Base-by-base conservation (phyloP, 805 yeast genomes). In the Cyberlindnera galapagoensis region DNA sequence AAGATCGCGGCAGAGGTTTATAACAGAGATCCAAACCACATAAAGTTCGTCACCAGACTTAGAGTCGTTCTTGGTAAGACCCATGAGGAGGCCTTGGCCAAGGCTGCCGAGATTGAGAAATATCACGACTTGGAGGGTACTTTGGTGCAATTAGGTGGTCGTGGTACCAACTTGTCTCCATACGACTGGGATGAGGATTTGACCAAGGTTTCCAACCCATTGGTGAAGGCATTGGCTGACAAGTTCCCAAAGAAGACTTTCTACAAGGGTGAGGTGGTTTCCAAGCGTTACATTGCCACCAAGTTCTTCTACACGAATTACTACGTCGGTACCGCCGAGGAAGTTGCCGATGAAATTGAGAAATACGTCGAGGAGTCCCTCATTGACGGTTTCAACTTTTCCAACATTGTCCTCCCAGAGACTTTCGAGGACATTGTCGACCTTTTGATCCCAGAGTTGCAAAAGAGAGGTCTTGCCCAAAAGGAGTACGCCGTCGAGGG, bases 131-230 rank as follows among this genome's bases (percentile, higher is more conserved):
- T 51, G 9, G 69, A 63, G 27, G 71, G 69, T 18, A 60, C 65
- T 7, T 60, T 60, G 30, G 67, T 65, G 2, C 67, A 65, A 38
- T 49, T 67, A 9, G 72, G 72, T 12, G 65, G 69, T 61, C 59
- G 65, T 7, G 71, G 70, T 6, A 48, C 59, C 21, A 70, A 51
- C 60, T 22, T 66, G 51, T 42, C 55, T 57, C 24, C 64, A 61
- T 24, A 59, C 61, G 72, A 71, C 69, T 14, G 64, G 69, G 68
- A 63, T 8, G 56, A 63, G 32, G 70, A 66, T 36, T 49, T 66
- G 29, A 52, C 59, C 17, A 42, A 53, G 27, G 62, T 51, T 36
- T 54, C 45, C 7, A 50, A 56, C 33, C 63, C 59, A 17, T 57
- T 52, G 26, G 60, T 60, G 26, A 45, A 61, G 20, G 50, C 56